Conservation (phyloP, 2,329 filamentous ascomycete species). For the Orbilia ellipsospora region DNA sequence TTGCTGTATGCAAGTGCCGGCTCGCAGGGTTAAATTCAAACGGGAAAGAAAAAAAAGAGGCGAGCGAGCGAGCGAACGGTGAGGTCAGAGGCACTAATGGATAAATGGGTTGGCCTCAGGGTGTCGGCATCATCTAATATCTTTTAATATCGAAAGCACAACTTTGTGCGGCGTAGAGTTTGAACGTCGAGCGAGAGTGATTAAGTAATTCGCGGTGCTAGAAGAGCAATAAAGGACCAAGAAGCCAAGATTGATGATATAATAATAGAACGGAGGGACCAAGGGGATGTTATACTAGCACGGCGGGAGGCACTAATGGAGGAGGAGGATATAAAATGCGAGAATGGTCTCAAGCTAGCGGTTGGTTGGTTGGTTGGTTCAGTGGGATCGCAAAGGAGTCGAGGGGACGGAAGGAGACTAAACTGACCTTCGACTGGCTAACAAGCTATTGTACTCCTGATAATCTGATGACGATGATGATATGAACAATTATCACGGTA, state of each 20-base stretch:
- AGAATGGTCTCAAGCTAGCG: too few relatives aligned
- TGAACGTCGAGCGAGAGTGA: too few relatives aligned
- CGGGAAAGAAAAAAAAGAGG: background rate
- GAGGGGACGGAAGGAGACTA: background rate
- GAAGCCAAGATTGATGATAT: background rate
- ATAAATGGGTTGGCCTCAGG: slow-evolving; percentile 22
- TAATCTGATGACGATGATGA: too few relatives aligned
- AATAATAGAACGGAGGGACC: background rate
- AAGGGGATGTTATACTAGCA: background rate
- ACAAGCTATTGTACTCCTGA: too few relatives aligned
- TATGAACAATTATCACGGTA: too few relatives aligned
- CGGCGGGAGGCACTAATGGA: too few relatives aligned
- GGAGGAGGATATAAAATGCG: background rate
- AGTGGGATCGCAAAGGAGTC: background rate
- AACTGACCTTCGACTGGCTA: too few relatives aligned
- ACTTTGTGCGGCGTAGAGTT: background rate
- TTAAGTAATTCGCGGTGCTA: too few relatives aligned
- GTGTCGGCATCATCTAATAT: slow-evolving; percentile 35
- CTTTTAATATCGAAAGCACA: slow-evolving; percentile 3
- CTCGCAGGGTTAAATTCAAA: slow-evolving; percentile 12
- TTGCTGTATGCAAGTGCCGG: slow-evolving; percentile 16
- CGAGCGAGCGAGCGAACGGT: background rate
- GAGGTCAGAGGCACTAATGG: slow-evolving; percentile 19
- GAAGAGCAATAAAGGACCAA: too few relatives aligned
- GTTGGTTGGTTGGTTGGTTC: background rate